Evolutionary conservation across 2,329 filamentous ascomycete genomes (phyloP).

Genomic region (Fusarium sp.): DNA sequence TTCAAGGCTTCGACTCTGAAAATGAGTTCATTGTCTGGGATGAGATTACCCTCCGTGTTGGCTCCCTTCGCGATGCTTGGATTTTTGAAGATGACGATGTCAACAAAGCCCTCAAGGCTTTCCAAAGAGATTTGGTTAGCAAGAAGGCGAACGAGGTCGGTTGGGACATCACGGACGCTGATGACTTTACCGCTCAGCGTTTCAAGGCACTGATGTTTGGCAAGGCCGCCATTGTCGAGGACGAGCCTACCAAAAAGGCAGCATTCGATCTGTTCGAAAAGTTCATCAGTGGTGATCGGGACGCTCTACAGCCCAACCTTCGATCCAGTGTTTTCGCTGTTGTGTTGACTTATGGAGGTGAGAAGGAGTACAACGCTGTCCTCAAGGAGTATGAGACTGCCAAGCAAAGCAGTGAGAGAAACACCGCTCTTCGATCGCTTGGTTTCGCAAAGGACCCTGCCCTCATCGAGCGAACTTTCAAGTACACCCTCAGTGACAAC

Average conservation of each 20-base stretch:
- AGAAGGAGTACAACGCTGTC: constrained; percentile 57
- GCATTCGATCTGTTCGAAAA: constrained; percentile 92
- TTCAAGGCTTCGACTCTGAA: constrained; percentile 87
- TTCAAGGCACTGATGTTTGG: constrained; percentile 95
- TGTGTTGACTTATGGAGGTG: constrained; percentile 84
- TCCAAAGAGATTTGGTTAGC: constrained; percentile 82
- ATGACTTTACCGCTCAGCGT: constrained; percentile 91
- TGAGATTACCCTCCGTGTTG: constrained; percentile 84
- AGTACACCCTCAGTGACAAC: constrained; percentile 79
- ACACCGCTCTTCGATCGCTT: constrained; percentile 86
- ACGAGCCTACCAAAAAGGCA: constrained; percentile 80
- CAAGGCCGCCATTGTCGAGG: constrained; percentile 82
- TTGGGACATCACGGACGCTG: constrained; percentile 86
- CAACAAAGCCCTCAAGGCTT: constrained; percentile 82
- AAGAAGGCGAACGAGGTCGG: constrained; percentile 87
- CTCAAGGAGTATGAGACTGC: constrained; percentile 49
- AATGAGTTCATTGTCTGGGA: constrained; percentile 95
- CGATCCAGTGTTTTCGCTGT: constrained; percentile 88
- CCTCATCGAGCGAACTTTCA: constrained; percentile 84
- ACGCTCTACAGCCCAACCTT: constrained; percentile 91
- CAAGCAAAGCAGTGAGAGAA: constrained; percentile 87
- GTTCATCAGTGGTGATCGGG: constrained; percentile 81
- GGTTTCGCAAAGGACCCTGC: constrained; percentile 82
- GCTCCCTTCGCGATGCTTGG: constrained; percentile 86
- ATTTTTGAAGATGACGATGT: constrained; percentile 78